Base-by-base conservation (phyloP, 805 yeast species). In the Sugiyamaella marilandica region DNA sequence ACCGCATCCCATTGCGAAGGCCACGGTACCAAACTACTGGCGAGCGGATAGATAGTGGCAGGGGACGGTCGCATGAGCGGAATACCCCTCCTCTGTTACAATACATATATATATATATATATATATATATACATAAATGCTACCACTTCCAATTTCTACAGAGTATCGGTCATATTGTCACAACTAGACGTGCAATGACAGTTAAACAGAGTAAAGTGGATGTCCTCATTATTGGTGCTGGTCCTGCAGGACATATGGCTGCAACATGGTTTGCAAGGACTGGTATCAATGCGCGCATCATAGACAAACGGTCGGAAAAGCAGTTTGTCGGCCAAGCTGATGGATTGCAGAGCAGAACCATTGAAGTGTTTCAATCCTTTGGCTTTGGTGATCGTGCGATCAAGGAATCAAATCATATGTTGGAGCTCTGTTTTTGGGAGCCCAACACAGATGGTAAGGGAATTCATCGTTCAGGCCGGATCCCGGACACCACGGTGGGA, bases 181-280 rank as follows among this genome's bases (percentile, higher is more conserved):
- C 7, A 24, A 24, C 29, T 24, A 24, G 7, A 24, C 3, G 29
- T 24, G 29, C 29, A 24, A 24, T 35, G 18, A 35, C 39, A 35
- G 14, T 35, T 16, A 43, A 43, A 10, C 35, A 29, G 10, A 44
- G 50, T 14, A 44, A 51, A 1, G 64, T 66, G 1, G 72, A 69
- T 54, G 72, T 69, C 5, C 56, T 69, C n/a, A 65, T 69, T 24
- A 60, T 69, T 33, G 73, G 73, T 14, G 73, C 73, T 19, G 73
- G 73, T 13, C 73, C 73, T 11, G 68, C 73, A 8, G 73, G 73
- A 7, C 61, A 65, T 37, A 69, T 69, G 73, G 57, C 65, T 10
- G 73, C 71, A 8, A 53, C 50, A 26, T 59, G 65, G 59, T 58
- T 66, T n/a, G 66, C 71, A 9, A 56, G 71, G 13, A 52, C 66